Base-by-base conservation (phyloP, 2,329 filamentous ascomycete genomes). In the Talaromyces sp. region DNA sequence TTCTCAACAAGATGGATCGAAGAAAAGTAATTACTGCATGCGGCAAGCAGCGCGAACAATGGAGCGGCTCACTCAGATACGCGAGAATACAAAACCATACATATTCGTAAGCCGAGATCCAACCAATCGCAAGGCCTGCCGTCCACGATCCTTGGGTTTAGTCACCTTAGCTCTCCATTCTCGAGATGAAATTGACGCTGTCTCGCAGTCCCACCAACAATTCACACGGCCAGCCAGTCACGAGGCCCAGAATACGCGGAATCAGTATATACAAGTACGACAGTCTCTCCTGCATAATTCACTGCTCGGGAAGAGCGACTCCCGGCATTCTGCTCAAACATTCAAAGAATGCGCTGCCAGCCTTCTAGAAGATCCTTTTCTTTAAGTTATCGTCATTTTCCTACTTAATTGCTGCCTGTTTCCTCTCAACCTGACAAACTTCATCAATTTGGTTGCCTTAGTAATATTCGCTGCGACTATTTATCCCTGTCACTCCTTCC, bases 61-160 rank as follows among this genome's bases (percentile, higher is more conserved):
- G 17, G 47, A 22, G 27, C 27, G 27, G 51, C 51, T 54, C 51
- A 31, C 22, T 25, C 2, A 38, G n/a, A 36, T 22, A 22, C n/a
- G 10, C 2, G 25, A 11, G 6, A 36, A 34, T 36, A 38, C 53
- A 31, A 22, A 17, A 29, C 19, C 8, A 22, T 34, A 54, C 49
- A n/a, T 27, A 6, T 43, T 17, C 5, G 36, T 19, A 43, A n/a
- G 38, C 15, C 19, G 6, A 2, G 5, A 51, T 51, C 22, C 51
- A 22, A 17, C 51, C 51, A 54, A 54, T 54, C 51, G 51, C n/a
- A 34, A 56, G 53, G 22, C 25, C 31, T 54, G 53, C 53, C 53
- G 53, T 56, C 27, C 47, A 22, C 13, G 53, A 56, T 25, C 31
- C 31, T 56, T 56, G 49, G 49, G 13, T 36, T 3, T 29, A 29